These are phyloP conservation scores for Colletotrichum incanum DNA, from an alignment of 2,329 filamentous ascomycete genomes.

Conservation along the genomic window DNA sequence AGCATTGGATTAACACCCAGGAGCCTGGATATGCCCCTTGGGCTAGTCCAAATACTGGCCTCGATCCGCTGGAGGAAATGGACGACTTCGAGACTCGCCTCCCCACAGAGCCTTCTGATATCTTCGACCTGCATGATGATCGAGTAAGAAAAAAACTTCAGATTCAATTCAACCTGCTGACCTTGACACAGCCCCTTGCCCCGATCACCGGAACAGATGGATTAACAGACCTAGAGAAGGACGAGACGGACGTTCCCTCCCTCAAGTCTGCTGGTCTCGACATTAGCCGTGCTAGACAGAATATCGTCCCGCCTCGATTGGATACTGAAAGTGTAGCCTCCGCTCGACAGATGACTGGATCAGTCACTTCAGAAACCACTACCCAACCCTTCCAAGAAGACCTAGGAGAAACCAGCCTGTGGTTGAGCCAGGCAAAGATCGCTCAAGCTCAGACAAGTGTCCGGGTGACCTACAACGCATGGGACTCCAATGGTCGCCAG, in stretches of 20 bases:
- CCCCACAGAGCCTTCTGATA: slow-evolving; percentile 31
- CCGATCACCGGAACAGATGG: slow-evolving; percentile 32
- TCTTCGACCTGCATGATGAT: slow-evolving; percentile 24
- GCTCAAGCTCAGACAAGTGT: background rate
- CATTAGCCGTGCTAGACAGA: background rate
- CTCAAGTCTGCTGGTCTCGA: background rate
- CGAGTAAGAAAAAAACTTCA: background rate
- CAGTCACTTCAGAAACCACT: background rate
- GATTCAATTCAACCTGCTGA: background rate
- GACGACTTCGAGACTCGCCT: slow-evolving; percentile 14
- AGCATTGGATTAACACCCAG: slow-evolving; percentile 55
- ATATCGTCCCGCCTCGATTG: background rate
- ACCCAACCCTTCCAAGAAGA: background rate
- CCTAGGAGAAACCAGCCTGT: background rate
- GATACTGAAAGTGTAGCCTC: slow-evolving; percentile 11
- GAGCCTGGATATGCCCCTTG: slow-evolving; percentile 48
- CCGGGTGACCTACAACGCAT: slow-evolving; percentile 44
- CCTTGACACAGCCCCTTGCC: slow-evolving; percentile 24
- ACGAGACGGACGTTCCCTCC: background rate
- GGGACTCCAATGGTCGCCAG: slow-evolving; percentile 49
- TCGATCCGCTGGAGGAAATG: slow-evolving; percentile 26
- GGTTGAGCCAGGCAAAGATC: slow-evolving; percentile 2
- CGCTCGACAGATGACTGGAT: background rate
- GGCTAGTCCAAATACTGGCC: slow-evolving; percentile 25
- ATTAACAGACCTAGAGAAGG: background rate